Evolutionary conservation across 305 asterid species (phyloP).

Genomic region (Rubia balearica): DNA sequence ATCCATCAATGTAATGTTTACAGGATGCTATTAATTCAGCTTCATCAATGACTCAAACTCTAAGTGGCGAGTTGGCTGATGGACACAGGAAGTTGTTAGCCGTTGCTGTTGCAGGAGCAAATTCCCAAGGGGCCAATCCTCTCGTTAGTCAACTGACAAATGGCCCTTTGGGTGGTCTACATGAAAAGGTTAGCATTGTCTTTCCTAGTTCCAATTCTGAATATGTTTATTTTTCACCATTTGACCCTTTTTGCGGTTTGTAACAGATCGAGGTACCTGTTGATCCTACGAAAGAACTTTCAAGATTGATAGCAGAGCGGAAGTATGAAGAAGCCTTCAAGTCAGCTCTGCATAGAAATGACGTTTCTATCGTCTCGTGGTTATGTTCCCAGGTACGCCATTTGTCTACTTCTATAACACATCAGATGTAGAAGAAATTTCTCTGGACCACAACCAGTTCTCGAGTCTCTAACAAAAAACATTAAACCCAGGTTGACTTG

Average conservation of each 20-base stretch:
- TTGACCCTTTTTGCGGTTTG: neutral
- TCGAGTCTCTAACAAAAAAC: neutral
- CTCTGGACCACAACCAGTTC: neutral
- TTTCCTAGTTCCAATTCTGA: slow-evolving; percentile 10
- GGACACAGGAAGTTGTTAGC: slow-evolving; percentile 79
- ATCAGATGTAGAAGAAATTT: neutral
- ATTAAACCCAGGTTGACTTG: slow-evolving; percentile 56
- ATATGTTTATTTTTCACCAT: slow-evolving; percentile 13
- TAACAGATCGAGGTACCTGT: slow-evolving; percentile 65
- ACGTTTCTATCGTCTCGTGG: slow-evolving; percentile 80
- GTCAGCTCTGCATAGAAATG: slow-evolving; percentile 78
- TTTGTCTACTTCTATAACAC: neutral
- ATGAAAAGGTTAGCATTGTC: slow-evolving; percentile 54
- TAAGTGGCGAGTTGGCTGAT: slow-evolving; percentile 74
- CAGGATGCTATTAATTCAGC: slow-evolving; percentile 87
- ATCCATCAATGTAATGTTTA: slow-evolving; percentile 8
- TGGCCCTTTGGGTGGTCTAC: slow-evolving; percentile 72
- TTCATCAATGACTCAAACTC: slow-evolving; percentile 64
- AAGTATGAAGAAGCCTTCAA: slow-evolving; percentile 88
- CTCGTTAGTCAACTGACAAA: slow-evolving; percentile 65
- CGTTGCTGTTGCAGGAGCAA: slow-evolving; percentile 61
- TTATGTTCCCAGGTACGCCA: slow-evolving; percentile 78
- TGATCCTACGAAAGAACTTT: slow-evolving; percentile 86
- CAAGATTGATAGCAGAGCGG: slow-evolving; percentile 66
- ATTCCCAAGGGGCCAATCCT: slow-evolving; percentile 49